Base-by-base conservation (phyloP, 2,329 filamentous ascomycete genomes). In the Arthrocladium fulminans region DNA sequence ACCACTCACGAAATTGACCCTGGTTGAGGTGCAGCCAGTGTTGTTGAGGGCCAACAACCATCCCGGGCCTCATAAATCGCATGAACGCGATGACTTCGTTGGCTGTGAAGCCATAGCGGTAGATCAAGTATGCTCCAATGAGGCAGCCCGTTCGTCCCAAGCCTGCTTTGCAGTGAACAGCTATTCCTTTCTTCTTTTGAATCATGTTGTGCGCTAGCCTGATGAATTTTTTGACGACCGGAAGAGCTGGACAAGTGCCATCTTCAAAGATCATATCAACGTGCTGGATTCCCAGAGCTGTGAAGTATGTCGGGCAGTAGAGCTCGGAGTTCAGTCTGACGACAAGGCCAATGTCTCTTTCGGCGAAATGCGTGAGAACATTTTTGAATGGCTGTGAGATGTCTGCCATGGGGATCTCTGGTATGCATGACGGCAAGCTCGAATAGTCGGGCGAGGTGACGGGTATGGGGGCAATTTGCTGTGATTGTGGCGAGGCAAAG, bases 261-360 rank as follows among this genome's bases (percentile, higher is more conserved):
- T 98, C 92, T 61, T 97, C 92, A 63, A 98, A 98, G 61, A 98
- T 97, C 92, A 98, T 98, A 70, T 98, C 92, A 34, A 97, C 75
- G 64, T 98, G 92, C 60, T 88, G 83, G 62, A 98, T 97, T 24
- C 90, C 90, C 45, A 98, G 75, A 2, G 89, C 87, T 55, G 90
- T 92, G 66, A 98, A 98, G 72, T 90, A 96, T n/a, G 88, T 89
- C 0, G 92, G 86, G 0, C 87, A 94, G 73, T 98, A 98, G 6
- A 98, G 79, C 57, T 89, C 86, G 0, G 89, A 97, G 73, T 98
- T 98, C 55, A 98, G 74, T 35, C 92, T 84, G 35, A 98, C 92
- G 2, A 98, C 90, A 2, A 98, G 76, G 25, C 92, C 92, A 60
- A 98, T 85, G 61, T 94, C 86, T 55, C 87, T 81, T 52, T 89